Evolutionary conservation across 192 early-diverging fungal genomes (phyloP), one percentile per base, ranked within the genome.

Genomic region (Backusella circina): DNA sequence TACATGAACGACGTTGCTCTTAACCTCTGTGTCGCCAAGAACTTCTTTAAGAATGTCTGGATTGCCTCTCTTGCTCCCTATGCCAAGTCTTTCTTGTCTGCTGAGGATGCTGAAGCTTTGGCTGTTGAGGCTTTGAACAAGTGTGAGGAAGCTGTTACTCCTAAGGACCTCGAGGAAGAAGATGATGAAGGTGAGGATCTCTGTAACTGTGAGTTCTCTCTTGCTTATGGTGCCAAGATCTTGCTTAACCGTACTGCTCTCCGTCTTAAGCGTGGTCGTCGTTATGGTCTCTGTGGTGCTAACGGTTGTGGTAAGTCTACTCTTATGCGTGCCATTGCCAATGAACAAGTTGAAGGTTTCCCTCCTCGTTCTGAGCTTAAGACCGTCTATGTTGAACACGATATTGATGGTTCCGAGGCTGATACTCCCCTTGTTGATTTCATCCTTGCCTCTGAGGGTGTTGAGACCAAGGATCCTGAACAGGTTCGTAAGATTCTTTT

Each of bases 251-350:
- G 84, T 79, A 85, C 86, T 51, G 74, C 79, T 73, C 83, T 86
- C 51, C 84, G 82, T 79, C 85, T 95, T 28, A 86, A 86, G 77
- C 89, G 92, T 86, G 93, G 93, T 83, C 86, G 90, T 73, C 90
- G 91, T 78, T 95, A 95, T 84, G 93, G 91, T 90, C 88, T 95
- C 66, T 87, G 87, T 80, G 94, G 92, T 75, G 88, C 89, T 79
- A 94, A 95, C 88, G 94, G 93, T 84, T 87, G 85, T 82, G 94
- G 94, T 78, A 95, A 95, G 86, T 89, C 92, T 35, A 95, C 94
- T 65, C 87, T 95, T 69, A 92, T 95, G 91, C 85, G 93, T 69
- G 91, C 94, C 80, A 95, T 95, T 79, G 92, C 92, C 73, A 91
- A 91, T 70, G 92, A 91, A 31, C 90, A 93, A 80, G 83, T 95